phyloP scores from a whole-genome alignment of 495 filamentous ascomycete species.

The Aspergillus sclerotiicarbonarius region DNA sequence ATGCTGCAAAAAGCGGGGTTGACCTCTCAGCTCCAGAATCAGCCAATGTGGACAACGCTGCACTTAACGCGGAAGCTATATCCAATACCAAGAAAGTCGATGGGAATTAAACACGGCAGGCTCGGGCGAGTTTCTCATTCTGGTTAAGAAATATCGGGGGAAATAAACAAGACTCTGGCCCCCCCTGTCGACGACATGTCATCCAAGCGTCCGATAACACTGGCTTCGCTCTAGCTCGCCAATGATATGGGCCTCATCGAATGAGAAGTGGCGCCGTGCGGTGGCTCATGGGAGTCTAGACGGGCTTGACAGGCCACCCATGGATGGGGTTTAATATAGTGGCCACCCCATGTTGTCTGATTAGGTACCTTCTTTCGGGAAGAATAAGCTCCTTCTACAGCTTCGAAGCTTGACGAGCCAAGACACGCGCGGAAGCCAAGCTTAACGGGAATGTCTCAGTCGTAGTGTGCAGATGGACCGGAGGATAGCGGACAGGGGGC shows the following conservation, averaged over 20 bases:
- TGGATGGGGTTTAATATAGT: neutral
- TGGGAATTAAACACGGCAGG: neutral
- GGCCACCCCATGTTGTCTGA: neutral
- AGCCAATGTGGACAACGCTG: neutral
- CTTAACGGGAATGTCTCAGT: neutral
- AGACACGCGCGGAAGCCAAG: neutral
- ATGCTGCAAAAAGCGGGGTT: neutral
- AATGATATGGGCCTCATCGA: neutral
- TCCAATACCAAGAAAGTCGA: neutral
- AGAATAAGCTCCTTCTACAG: neutral
- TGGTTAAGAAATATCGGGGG: neutral
- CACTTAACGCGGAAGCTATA: neutral
- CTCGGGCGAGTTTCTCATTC: neutral
- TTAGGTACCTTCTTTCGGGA: neutral
- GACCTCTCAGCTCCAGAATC: neutral
- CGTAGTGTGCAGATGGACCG: neutral
- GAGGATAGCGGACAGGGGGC: neutral
- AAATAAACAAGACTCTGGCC: neutral
- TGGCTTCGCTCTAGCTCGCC: neutral
- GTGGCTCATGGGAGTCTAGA: neutral
- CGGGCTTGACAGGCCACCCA: neutral
- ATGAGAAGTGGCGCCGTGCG: neutral
- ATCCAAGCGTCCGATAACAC: neutral
- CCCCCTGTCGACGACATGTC: neutral
- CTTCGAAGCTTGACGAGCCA: neutral